Percentiles rank a stretch among this genome's conserved stretches.
These are phyloP conservation scores for Hyparrhenia diplandra DNA, from an alignment of 176 grass and related monocot genomes.

Conservation along the genomic window DNA sequence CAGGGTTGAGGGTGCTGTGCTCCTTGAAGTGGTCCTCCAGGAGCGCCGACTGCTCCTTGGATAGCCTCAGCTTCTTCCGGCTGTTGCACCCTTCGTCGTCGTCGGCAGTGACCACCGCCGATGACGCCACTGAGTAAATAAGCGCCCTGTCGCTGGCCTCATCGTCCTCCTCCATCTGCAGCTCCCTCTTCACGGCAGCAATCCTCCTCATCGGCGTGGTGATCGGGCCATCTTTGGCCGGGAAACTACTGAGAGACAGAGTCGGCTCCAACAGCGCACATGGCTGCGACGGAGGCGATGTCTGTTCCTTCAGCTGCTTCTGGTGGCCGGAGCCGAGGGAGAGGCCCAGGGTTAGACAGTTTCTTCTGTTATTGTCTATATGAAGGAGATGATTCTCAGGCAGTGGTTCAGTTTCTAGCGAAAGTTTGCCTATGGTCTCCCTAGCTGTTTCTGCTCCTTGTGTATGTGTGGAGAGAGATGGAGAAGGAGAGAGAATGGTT, in stretches of 20 bases:
- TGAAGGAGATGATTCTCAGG: neutral
- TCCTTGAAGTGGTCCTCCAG: conserved; percentile 81
- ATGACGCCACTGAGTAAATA: conserved; percentile 30
- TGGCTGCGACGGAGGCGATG: neutral
- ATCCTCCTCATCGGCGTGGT: neutral
- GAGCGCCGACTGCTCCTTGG: conserved; percentile 79
- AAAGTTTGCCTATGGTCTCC: neutral
- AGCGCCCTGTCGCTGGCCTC: conserved; percentile 27
- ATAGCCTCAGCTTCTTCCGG: conserved; percentile 84
- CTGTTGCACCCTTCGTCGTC: conserved; percentile 51
- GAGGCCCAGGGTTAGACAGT: conserved; percentile 38
- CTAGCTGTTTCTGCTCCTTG: neutral
- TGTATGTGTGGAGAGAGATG: neutral
- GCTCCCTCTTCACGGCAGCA: conserved; percentile 34
- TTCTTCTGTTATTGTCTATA: neutral
- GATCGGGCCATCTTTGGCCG: neutral
- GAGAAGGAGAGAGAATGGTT: conserved; percentile 13
- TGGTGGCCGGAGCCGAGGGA: conserved; percentile 31
- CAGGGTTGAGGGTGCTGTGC: conserved; percentile 70
- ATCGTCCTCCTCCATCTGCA: conserved; percentile 22
- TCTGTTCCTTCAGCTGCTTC: neutral
- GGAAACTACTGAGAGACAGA: conserved; percentile 55
- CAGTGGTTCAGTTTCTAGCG: neutral
- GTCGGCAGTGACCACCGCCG: conserved; percentile 18
- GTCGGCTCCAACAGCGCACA: conserved; percentile 25